These are phyloP conservation scores for Cucurbitaria berberidis DNA, from an alignment of 2,329 filamentous ascomycete genomes.

Conservation along the genomic window DNA sequence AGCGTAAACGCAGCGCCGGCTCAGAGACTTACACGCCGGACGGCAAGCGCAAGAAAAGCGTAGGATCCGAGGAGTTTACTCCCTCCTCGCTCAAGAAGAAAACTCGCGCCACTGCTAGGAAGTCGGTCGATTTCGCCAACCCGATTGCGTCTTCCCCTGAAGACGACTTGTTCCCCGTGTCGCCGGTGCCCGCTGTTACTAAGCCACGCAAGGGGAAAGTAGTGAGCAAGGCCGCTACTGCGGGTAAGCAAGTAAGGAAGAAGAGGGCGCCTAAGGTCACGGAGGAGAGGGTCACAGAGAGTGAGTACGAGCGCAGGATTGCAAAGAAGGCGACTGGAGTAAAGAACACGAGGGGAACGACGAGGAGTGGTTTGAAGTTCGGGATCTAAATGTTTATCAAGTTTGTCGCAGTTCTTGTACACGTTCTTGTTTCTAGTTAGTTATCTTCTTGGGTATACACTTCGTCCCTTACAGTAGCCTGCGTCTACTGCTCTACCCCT, in stretches of 20 bases:
- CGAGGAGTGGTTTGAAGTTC: constrained; percentile 7
- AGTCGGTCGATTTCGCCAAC: neutral
- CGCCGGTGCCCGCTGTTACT: neutral
- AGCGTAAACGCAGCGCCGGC: constrained; percentile 5
- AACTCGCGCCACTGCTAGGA: neutral
- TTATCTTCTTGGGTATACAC: neutral
- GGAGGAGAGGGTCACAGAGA: neutral
- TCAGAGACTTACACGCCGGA: constrained; percentile 1
- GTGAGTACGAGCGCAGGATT: neutral
- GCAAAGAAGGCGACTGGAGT: neutral
- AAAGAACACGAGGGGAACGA: neutral
- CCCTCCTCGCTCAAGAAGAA: neutral
- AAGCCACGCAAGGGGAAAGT: neutral
- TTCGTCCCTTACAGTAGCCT: neutral
- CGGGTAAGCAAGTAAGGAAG: neutral
- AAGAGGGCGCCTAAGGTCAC: neutral
- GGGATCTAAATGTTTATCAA: no score
- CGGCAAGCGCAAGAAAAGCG: constrained; percentile 1
- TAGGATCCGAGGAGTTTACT: neutral
- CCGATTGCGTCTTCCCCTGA: neutral
- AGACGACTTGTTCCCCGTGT: neutral
- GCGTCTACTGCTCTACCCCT: constrained; percentile 54
- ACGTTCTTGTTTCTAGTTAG: no score
- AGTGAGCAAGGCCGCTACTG: neutral
- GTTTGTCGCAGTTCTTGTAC: neutral